Evolutionary conservation across 2,329 filamentous ascomycete genomes (phyloP).

Genomic region (Metarhizium guizhouense): DNA sequence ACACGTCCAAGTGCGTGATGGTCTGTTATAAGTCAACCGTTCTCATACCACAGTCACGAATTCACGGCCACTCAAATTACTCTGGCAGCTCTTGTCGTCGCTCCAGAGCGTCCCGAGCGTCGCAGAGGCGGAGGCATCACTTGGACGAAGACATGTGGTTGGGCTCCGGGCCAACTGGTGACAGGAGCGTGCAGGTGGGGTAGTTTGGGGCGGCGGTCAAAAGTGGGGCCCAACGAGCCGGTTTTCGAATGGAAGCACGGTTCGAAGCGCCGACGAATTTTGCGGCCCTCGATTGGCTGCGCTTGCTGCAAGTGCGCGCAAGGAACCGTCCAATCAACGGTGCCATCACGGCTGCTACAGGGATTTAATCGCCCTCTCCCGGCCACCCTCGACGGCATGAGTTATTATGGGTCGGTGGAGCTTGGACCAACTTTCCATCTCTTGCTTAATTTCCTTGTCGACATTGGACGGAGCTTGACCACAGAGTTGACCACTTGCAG

Average conservation of each 20-base stretch:
- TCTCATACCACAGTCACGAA: neutral
- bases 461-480: neutral
- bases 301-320: constrained; percentile 16
- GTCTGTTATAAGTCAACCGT: neutral
- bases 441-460: neutral
- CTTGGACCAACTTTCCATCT: constrained; percentile 1
- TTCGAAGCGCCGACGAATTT: constrained; percentile 24
- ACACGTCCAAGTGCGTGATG: neutral
- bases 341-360: constrained; percentile 23
- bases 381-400: constrained; percentile 4
- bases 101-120: neutral
- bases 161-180: constrained; percentile 11
- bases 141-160: constrained; percentile 20
- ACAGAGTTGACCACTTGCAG: too few relatives aligned
- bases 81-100: neutral
- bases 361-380: constrained; percentile 25
- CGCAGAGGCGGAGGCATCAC: constrained; percentile 1
- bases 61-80: neutral
- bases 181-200: neutral
- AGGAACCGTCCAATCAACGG: constrained; percentile 22
- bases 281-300: constrained; percentile 27
- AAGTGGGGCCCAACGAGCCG: constrained; percentile 15
- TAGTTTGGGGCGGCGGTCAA: constrained; percentile 16
- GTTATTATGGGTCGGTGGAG: neutral
- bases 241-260: constrained; percentile 22